A percentile compares a stretch with the other conserved stretches of the same genome.
Conservation (phyloP, 2,329 filamentous ascomycete genomes). For the Pestalotiopsis sp. region DNA sequence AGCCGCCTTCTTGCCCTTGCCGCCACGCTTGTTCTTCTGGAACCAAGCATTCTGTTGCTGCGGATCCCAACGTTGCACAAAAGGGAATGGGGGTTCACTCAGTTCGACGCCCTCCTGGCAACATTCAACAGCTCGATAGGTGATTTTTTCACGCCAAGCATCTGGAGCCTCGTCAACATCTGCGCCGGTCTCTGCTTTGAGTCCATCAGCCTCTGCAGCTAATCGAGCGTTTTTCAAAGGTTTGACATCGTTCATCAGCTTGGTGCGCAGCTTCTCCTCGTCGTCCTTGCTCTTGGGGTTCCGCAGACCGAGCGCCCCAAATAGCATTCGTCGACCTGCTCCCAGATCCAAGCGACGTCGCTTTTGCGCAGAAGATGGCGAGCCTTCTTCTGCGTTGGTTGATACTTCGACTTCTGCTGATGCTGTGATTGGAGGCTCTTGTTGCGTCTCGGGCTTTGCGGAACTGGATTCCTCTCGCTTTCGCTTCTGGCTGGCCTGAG, state of each 20-base stretch:
- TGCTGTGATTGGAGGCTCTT: slow-evolving; percentile 3
- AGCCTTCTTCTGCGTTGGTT: slow-evolving; percentile 14
- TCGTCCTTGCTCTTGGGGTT: slow-evolving; percentile 70
- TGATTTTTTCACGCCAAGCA: slow-evolving; percentile 75
- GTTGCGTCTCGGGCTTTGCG: not conserved
- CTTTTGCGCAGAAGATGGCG: slow-evolving; percentile 28
- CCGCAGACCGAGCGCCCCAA: slow-evolving; percentile 71
- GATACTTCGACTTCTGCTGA: not conserved
- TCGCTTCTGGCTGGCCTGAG: slow-evolving; percentile 21
- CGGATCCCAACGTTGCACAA: slow-evolving; percentile 85
- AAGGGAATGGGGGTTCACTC: slow-evolving; percentile 83
- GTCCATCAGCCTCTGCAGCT: slow-evolving; percentile 18
- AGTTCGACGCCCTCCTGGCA: slow-evolving; percentile 69
- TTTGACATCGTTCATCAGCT: slow-evolving; percentile 58
- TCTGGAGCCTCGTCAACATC: slow-evolving; percentile 52
- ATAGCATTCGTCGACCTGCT: slow-evolving; percentile 69
- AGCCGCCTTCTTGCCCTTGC: slow-evolving; percentile 53
- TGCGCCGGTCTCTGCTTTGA: slow-evolving; percentile 20
- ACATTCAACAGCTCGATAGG: slow-evolving; percentile 82
- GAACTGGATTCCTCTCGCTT: slow-evolving; percentile 21
- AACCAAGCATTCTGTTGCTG: slow-evolving; percentile 60
- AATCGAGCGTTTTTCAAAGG: slow-evolving; percentile 40
- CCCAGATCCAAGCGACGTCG: slow-evolving; percentile 48
- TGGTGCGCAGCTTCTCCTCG: slow-evolving; percentile 62
- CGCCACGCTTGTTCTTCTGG: slow-evolving; percentile 41